Evolutionary conservation across 345 rosid genomes (phyloP).

Genomic region (Pistacia atlantica): DNA sequence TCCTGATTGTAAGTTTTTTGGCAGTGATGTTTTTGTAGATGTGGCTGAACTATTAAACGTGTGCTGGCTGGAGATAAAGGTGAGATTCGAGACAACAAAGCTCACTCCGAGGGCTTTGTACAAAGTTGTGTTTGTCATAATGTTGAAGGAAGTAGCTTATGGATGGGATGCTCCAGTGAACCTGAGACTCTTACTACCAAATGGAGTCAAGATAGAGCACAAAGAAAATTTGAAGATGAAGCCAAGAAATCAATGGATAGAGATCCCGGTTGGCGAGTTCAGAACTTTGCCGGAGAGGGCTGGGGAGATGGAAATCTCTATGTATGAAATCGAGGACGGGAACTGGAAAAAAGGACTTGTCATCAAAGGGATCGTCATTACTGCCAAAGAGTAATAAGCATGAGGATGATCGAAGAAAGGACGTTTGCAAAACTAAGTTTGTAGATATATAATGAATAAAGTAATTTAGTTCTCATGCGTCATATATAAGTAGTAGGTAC

Average conservation of each 20-base stretch:
- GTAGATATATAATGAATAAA: too few species aligned
- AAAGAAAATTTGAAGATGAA: slow-evolving; percentile 32
- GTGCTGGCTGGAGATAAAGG: slow-evolving; percentile 65
- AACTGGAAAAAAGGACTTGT: slow-evolving; percentile 65
- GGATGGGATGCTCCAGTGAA: slow-evolving; percentile 69
- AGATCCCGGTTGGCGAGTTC: slow-evolving; percentile 54
- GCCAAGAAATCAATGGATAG: slow-evolving; percentile 50
- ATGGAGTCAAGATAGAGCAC: slow-evolving; percentile 39
- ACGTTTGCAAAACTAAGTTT: too few species aligned
- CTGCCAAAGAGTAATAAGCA: too few species aligned
- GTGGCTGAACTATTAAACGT: slow-evolving; percentile 47
- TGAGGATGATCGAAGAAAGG: too few species aligned
- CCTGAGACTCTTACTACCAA: slow-evolving; percentile 44
- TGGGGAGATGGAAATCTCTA: slow-evolving; percentile 51
- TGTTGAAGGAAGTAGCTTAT: slow-evolving; percentile 40
- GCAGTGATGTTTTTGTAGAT: slow-evolving; percentile 41
- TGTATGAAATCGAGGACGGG: slow-evolving; percentile 50
- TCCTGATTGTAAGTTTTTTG: background rate
- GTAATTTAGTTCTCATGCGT: too few species aligned
- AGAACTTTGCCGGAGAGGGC: slow-evolving; percentile 24
- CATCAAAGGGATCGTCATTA: slow-evolving; percentile 54
- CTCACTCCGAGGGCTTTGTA: slow-evolving; percentile 57
- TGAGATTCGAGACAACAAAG: slow-evolving; percentile 39
- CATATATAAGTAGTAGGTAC: too few species aligned
- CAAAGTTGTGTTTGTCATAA: slow-evolving; percentile 48